A percentile compares a stretch with the other conserved stretches of the same genome.
These are phyloP conservation scores for Spathaspora passalidarum DNA, from an alignment of 805 yeast genomes.

Conservation along the genomic window DNA sequence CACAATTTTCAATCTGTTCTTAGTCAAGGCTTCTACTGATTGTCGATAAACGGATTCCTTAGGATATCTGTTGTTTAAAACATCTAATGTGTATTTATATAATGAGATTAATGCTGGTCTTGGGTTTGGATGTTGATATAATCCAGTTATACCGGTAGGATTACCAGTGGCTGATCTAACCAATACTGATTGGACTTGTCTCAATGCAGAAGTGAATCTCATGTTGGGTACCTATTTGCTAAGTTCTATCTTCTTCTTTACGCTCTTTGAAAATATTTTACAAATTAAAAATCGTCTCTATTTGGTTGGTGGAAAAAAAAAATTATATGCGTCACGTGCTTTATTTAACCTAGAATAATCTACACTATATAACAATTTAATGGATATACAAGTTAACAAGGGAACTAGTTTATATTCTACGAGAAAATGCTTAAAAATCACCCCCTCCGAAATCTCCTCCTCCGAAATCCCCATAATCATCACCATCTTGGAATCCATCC, in stretches of 20 bases:
- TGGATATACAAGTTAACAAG: too few relatives aligned
- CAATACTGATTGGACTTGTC: conserved; percentile 49
- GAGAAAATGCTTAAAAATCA: conserved; percentile 15
- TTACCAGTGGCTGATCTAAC: conserved; percentile 59
- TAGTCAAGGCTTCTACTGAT: conserved; percentile 69
- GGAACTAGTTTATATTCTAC: too few relatives aligned
- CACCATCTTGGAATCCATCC: conserved; percentile 26
- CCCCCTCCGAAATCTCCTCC: conserved; percentile 38
- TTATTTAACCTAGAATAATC: too few relatives aligned
- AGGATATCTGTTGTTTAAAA: conserved; percentile 62
- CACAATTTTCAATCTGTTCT: conserved; percentile 64
- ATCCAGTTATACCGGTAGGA: conserved; percentile 81
- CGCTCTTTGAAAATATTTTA: background rate
- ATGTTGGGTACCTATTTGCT: conserved; percentile 8
- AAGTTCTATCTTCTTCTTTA: background rate
- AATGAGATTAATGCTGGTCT: conserved; percentile 72
- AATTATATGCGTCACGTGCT: conserved; percentile 2
- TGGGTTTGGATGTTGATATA: conserved; percentile 79
- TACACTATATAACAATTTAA: too few relatives aligned
- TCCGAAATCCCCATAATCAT: conserved; percentile 20
- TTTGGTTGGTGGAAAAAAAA: conserved; percentile 16
- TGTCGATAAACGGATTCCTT: conserved; percentile 70
- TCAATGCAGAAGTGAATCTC: conserved; percentile 42
- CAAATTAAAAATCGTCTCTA: conserved; percentile 10
- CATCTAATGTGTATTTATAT: conserved; percentile 64